Conservation (phyloP, 1,284 basidiomycete genomes). For the Apiotrichum montevideense region DNA sequence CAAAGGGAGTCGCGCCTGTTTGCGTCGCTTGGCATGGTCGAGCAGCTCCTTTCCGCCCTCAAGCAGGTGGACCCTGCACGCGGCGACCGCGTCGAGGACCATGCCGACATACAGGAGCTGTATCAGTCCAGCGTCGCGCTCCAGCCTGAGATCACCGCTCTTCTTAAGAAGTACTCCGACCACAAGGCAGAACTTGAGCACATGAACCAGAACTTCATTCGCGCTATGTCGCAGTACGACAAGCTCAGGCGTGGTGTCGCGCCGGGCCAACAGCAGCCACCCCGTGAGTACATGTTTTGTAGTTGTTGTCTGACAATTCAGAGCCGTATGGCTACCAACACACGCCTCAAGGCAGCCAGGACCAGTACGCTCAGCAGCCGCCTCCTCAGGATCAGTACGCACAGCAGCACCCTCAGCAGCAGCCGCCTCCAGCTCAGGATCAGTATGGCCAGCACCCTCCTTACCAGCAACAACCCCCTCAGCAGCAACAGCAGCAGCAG, state of each 20-base stretch:
- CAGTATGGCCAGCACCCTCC: constrained; percentile 18
- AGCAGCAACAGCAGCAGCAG: constrained; percentile 6
- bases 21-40: constrained; percentile 61
- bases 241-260: constrained; percentile 27
- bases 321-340: constrained; percentile 6
- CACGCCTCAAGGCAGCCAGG: constrained; percentile 1
- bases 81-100: constrained; percentile 78
- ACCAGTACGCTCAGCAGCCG: constrained; percentile 15
- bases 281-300: no score
- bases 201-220: constrained; percentile 46
- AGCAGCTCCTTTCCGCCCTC: constrained; percentile 75
- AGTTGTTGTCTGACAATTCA: no score
- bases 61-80: constrained; percentile 66
- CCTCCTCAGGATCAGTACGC: constrained; percentile 5
- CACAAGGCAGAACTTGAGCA: constrained; percentile 61
- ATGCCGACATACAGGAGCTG: constrained; percentile 88
- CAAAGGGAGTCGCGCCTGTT: constrained; percentile 79
- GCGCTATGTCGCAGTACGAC: constrained; percentile 46
- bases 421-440: constrained; percentile 12
- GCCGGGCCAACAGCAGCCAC: no score
- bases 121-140: constrained; percentile 84
- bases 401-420: constrained; percentile 2
- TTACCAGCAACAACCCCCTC: background rate
- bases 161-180: constrained; percentile 91
- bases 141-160: constrained; percentile 87